A percentile compares a stretch with the other conserved stretches of the same genome.
Evolutionary conservation across 2,329 filamentous ascomycete species (phyloP).

Genomic region (Emmonsia crescens): DNA sequence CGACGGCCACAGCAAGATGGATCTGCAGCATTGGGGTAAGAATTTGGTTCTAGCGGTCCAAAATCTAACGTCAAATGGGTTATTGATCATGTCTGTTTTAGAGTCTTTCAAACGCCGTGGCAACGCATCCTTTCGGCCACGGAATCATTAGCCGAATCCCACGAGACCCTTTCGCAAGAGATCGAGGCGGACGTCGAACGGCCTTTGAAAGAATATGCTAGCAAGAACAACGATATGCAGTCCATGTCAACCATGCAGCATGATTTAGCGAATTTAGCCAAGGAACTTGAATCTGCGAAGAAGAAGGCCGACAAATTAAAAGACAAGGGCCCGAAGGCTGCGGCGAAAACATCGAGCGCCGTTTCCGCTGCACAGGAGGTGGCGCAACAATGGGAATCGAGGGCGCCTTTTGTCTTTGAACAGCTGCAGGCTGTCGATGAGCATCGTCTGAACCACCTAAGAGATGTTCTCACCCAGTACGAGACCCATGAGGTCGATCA

Average conservation of each 20-base stretch:
- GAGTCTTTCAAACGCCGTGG: slow-evolving; percentile 86
- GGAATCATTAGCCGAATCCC: slow-evolving; percentile 70
- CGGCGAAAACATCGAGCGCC: slow-evolving; percentile 66
- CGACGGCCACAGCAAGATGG: slow-evolving; percentile 63
- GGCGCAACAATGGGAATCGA: slow-evolving; percentile 81
- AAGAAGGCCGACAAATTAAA: slow-evolving; percentile 75
- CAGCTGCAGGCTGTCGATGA: slow-evolving; percentile 86
- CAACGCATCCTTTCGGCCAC: slow-evolving; percentile 71
- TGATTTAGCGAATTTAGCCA: slow-evolving; percentile 70
- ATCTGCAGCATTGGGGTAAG: slow-evolving; percentile 76
- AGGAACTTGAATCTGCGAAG: slow-evolving; percentile 72
- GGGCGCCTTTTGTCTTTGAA: slow-evolving; percentile 91
- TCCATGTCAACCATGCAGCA: slow-evolving; percentile 70
- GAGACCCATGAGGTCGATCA: slow-evolving; percentile 87
- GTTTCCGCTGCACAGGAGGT: slow-evolving; percentile 63
- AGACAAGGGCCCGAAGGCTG: slow-evolving; percentile 62
- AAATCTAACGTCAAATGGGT: slow-evolving; percentile 14
- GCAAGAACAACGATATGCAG: slow-evolving; percentile 62
- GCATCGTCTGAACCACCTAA: slow-evolving; percentile 74
- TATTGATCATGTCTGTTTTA: slow-evolving; percentile 29
- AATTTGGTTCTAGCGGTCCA: slow-evolving; percentile 7
- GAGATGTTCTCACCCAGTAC: slow-evolving; percentile 83
- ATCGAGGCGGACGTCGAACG: slow-evolving; percentile 83
- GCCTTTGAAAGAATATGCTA: slow-evolving; percentile 65
- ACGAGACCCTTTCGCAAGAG: slow-evolving; percentile 66